A percentile compares a stretch with the other conserved stretches of the same genome.
Evolutionary conservation across 768 basidiomycete species (phyloP).

Genomic region (Hericium rajendrae): DNA sequence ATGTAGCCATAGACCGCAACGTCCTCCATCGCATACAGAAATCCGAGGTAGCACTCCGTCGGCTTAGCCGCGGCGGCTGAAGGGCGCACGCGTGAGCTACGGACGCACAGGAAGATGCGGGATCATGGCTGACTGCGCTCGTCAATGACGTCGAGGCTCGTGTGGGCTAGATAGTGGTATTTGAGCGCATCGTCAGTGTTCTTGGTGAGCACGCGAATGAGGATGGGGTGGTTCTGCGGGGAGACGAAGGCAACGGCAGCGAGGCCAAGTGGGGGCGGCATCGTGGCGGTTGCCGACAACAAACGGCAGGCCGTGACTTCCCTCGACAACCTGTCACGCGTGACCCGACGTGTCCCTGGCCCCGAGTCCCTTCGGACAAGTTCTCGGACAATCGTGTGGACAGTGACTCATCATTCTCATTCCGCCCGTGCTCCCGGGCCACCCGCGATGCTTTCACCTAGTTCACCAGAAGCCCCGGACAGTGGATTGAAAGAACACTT

Average conservation of each 20-base stretch:
- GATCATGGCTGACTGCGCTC: slow-evolving; percentile 61
- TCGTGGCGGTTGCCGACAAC: slow-evolving; percentile 17
- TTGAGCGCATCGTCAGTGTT: slow-evolving; percentile 56
- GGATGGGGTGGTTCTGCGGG: slow-evolving; percentile 71
- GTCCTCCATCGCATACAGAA: slow-evolving; percentile 87
- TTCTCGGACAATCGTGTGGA: no score
- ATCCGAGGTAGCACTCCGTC: slow-evolving; percentile 73
- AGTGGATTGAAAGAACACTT: no score
- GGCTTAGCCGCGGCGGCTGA: slow-evolving; percentile 40
- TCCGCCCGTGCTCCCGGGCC: no score
- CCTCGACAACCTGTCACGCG: no score
- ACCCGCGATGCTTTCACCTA: no score
- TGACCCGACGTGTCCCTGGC: no score
- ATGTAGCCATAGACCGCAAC: slow-evolving; percentile 89
- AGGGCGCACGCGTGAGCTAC: neutral
- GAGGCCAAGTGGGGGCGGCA: slow-evolving; percentile 61
- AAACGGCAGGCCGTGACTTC: no score
- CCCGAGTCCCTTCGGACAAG: no score
- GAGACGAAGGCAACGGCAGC: slow-evolving; percentile 84
- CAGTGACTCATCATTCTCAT: no score
- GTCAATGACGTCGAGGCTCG: slow-evolving; percentile 83
- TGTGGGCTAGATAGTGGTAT: slow-evolving; percentile 89
- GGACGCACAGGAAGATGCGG: neutral
- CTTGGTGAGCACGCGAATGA: slow-evolving; percentile 63
- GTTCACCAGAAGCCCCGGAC: no score